These are phyloP conservation scores for Waltiozyma sp. DNA, from an alignment of 1,139 yeast species.

Conservation along the genomic window DNA sequence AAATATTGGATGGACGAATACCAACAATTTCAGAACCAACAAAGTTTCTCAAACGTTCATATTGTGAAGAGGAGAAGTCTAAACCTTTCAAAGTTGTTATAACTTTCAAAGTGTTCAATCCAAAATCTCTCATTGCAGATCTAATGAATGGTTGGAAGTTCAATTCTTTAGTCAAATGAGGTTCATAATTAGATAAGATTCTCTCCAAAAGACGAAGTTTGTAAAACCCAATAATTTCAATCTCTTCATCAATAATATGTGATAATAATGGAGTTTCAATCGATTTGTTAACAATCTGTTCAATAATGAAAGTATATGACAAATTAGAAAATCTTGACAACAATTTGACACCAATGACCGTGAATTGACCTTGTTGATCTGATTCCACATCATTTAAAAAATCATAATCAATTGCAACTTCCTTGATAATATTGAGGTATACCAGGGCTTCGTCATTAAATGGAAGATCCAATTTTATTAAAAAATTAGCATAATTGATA, in stretches of 20 bases:
- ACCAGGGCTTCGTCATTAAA: conserved; percentile 11
- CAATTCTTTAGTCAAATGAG: conserved; percentile 12
- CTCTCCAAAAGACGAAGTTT: conserved; percentile 19
- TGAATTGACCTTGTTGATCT: neutral
- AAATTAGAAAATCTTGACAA: conserved; percentile 1
- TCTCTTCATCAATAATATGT: conserved; percentile 1
- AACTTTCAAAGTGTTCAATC: conserved; percentile 20
- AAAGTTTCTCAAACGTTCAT: conserved; percentile 47
- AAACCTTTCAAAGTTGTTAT: conserved; percentile 29
- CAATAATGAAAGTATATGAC: conserved; percentile 4
- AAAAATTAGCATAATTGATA: conserved; percentile 18
- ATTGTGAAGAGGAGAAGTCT: conserved; percentile 25
- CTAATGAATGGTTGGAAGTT: conserved; percentile 25
- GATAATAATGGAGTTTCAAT: conserved; percentile 1
- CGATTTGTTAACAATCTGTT: conserved; percentile 4
- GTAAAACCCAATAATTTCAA: conserved; percentile 15
- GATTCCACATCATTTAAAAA: conserved; percentile 14
- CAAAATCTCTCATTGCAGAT: conserved; percentile 18
- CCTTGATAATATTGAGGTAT: conserved; percentile 24
- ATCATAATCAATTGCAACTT: conserved; percentile 26
- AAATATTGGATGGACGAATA: conserved; percentile 30
- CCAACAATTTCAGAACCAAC: conserved; percentile 61
- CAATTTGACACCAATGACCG: conserved; percentile 1
- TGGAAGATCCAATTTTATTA: conserved; percentile 13
- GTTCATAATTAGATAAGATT: conserved; percentile 20